These are phyloP conservation scores for Penicillium alfredii DNA, from an alignment of 495 filamentous ascomycete genomes.

Conservation along the genomic window DNA sequence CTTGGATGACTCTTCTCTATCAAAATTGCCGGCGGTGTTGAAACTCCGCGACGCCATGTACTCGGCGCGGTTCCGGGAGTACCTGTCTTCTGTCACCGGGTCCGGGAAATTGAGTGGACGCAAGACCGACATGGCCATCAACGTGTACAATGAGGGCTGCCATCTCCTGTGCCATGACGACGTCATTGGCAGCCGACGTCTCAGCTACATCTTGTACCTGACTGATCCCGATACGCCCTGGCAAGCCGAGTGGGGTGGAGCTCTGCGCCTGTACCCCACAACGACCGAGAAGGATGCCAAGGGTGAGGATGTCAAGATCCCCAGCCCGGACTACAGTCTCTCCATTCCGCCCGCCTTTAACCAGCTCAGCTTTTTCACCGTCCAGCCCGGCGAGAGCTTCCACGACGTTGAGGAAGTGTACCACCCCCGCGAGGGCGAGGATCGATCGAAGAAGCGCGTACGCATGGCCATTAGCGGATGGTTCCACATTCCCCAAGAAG, in stretches of 20 bases:
- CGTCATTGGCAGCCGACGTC: slow-evolving; percentile 86
- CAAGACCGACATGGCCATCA: slow-evolving; percentile 99
- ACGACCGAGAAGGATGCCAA: slow-evolving; percentile 54
- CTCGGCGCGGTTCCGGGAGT: slow-evolving; percentile 80
- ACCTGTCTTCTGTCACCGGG: slow-evolving; percentile 75
- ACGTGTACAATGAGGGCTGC: slow-evolving; percentile 93
- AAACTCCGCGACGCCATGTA: slow-evolving; percentile 89
- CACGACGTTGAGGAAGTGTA: slow-evolving; percentile 99
- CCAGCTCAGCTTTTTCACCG: slow-evolving; percentile 95
- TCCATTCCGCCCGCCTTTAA: slow-evolving; percentile 92
- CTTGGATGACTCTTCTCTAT: slow-evolving; percentile 72
- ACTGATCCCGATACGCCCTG: slow-evolving; percentile 88
- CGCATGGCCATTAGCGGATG: slow-evolving; percentile 99
- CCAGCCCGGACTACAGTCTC: slow-evolving; percentile 65
- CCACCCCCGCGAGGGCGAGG: slow-evolving; percentile 56
- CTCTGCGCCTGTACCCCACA: slow-evolving; percentile 82
- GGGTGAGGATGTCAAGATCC: slow-evolving; percentile 66
- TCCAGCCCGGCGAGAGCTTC: slow-evolving; percentile 94
- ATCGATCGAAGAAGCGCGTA: slow-evolving; percentile 61
- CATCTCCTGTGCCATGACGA: slow-evolving; percentile 97
- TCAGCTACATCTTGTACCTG: slow-evolving; percentile 96
- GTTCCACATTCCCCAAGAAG: slow-evolving; percentile 96
- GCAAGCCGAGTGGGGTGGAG: slow-evolving; percentile 91
- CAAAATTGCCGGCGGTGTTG: slow-evolving; percentile 77
- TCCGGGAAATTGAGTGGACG: slow-evolving; percentile 81